Evolutionary conservation across 371 early-diverging fungal genomes (phyloP), one percentile per base, ranked within the genome.

Genomic region (Nematocida ausubeli): DNA sequence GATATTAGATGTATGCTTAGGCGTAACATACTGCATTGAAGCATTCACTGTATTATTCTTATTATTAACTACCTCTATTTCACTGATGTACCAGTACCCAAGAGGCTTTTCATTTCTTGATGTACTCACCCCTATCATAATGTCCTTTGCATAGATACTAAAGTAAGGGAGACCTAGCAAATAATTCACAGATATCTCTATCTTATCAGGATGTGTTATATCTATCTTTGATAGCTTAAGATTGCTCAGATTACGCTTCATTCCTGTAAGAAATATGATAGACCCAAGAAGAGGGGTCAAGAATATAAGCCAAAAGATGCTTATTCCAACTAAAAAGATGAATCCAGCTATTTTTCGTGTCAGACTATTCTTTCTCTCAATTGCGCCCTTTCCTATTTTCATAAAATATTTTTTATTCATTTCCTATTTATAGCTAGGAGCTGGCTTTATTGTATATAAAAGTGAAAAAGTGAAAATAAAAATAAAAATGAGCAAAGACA

Each of bases 301-400:
- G 35, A 75, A 75, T 28, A 75, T 50, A 51, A 55, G 30, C 64
- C 50, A 75, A 56, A 75, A 63, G 0, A 32, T 32, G 32, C 51
- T 66, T 28, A 66, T 51, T 1, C 34, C 9, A 32, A 75, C 64
- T 6, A 75, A 37, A 54, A 75, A 51, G 5, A 66, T 12, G 66
- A 64, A 62, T 16, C 78, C 78, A 16, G 47, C 7, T 7, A 75
- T 55, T 57, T 75, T 75, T 44, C 78, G 51, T 34, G 66, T 66
- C n/a, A 75, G 22, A 4, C 67, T 39, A 34, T 67, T 80, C 47
- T 63, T 75, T 28, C 28, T 52, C 40, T 75, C 67, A 30, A 75
- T 64, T 26, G 65, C 52, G 16, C 78, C 78, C 30, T 63, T 75
- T 56, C 78, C 78, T 50, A 75, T 66, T 66, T 54, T 75, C 78